Base-by-base conservation (phyloP, 768 basidiomycete species). In the Lactifluus hygrophoroides region DNA sequence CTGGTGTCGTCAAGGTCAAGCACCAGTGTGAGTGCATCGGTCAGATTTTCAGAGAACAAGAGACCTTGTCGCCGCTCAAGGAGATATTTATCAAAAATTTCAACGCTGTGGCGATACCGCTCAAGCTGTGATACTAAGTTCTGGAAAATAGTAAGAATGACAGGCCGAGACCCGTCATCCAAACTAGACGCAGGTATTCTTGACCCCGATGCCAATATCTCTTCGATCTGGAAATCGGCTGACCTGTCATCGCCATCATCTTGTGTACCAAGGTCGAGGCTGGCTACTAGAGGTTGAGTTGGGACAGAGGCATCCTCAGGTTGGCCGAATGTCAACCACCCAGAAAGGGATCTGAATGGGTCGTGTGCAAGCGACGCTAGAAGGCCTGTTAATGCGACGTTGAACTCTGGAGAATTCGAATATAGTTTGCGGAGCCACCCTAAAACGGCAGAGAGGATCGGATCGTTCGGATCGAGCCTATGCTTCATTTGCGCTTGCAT, bases 11-110 rank as follows among this genome's bases (percentile, higher is more conserved):
- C 74, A 23, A 88, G 70, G 57, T 93, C 86, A 54, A 93, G 73
- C 14, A 76, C 79, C 46, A 92, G 74, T 45, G 79, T 86, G 57
- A 97, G 75, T 3, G 94, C 94, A 66, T 97, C 95, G 7, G 85
- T 88, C 35, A 96, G 74, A 68, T 94, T 94, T 72, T 96, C 94
- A 3, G 88, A 87, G 70, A 95, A 96, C 17, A 95, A 72, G 9
- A 98, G 76, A 2, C 94, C 94, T 67, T 87, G 88, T 17, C 95
- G 80, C 35, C 95, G 81, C 71, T 98, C 91, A 2, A 83, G 70
- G 3, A 98, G 80, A 66, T 82, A 90, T 67, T 80, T 80, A 73
- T 97, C 93, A 67, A 97, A 96, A 46, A 85, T 74, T 21, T 85
- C 79, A 28, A 95, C 84, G 19, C 78, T 69, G 40, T 79, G 75